phyloP scores from a whole-genome alignment of 208 protist genomes.

The Trypanosoma cruzi region DNA sequence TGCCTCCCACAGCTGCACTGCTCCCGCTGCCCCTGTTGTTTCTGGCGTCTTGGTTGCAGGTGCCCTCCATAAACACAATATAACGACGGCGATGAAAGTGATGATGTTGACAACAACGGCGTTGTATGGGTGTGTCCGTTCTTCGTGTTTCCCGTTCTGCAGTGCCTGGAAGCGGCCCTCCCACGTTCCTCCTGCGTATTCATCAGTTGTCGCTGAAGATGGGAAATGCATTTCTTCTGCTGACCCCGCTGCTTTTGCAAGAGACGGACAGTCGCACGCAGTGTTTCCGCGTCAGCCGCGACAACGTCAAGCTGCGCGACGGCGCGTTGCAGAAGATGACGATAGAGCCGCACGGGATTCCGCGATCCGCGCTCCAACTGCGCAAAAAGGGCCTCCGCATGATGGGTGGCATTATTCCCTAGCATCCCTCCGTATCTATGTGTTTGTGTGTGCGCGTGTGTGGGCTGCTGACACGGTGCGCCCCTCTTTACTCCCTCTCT shows the following conservation, averaged over 20 bases:
- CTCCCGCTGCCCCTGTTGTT: not conserved
- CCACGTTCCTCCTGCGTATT: not conserved
- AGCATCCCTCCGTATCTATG: not conserved
- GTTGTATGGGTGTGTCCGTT: not conserved
- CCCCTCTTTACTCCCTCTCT: not conserved
- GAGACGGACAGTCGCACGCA: not conserved
- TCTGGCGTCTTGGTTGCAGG: not conserved
- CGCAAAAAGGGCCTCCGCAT: conserved; percentile 16
- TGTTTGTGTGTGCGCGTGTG: not conserved
- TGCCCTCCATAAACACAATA: not conserved
- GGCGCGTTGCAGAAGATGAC: conserved; percentile 21
- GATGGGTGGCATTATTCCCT: not conserved
- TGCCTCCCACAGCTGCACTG: not conserved
- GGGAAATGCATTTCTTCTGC: not conserved
- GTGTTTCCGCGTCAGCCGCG: not conserved
- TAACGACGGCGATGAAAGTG: not conserved
- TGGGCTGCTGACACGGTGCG: not conserved
- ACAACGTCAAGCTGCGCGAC: conserved; percentile 16
- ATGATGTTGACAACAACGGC: not conserved
- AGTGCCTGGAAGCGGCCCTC: not conserved
- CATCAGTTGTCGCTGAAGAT: not conserved
- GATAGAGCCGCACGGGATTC: conserved; percentile 23
- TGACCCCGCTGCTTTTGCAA: not conserved
- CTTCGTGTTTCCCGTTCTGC: not conserved
- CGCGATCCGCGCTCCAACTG: conserved; percentile 17